These are phyloP conservation scores for Cercophora scortea DNA, from an alignment of 495 filamentous ascomycete genomes.

Conservation along the genomic window DNA sequence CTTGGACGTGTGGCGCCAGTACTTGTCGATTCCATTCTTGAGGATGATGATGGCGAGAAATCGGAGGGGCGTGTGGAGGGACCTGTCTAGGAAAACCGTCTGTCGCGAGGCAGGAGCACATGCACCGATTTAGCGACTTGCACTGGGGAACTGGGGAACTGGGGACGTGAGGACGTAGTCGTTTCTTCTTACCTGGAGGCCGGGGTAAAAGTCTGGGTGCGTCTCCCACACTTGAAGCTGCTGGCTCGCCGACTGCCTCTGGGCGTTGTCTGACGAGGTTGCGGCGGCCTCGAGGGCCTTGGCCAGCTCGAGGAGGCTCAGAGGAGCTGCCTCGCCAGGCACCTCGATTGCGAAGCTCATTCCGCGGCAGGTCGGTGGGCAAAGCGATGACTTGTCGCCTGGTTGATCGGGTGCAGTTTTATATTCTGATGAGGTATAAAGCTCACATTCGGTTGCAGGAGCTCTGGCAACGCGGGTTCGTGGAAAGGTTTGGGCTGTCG, in stretches of 20 bases:
- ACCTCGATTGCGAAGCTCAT: constrained; percentile 51
- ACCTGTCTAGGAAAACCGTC: constrained; percentile 71
- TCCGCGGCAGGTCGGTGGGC: not conserved
- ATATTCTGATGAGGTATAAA: no score
- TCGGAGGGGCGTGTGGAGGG: constrained; percentile 64
- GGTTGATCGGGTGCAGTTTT: not conserved
- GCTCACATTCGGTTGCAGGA: not conserved
- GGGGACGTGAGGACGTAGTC: not conserved
- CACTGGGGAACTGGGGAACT: no score
- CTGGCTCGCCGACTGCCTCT: constrained; percentile 69
- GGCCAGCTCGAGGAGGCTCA: constrained; percentile 58
- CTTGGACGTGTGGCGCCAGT: constrained; percentile 70
- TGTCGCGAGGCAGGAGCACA: constrained; percentile 18
- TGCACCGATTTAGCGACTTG: no score
- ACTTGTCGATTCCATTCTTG: constrained; percentile 92
- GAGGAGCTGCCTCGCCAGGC: constrained; percentile 44
- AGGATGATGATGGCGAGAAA: constrained; percentile 89
- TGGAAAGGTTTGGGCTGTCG: not conserved
- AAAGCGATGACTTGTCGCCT: not conserved
- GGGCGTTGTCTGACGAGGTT: constrained; percentile 61
- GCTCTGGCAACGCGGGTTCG: not conserved
- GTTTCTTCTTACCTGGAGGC: constrained; percentile 67
- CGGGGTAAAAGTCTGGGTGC: constrained; percentile 62
- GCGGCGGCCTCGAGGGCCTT: constrained; percentile 67
- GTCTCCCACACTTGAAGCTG: constrained; percentile 86